Evolutionary conservation across 148 eudicot genomes (phyloP), one percentile per base, ranked within the genome.

Genomic region (Heliamphora exappendiculata): DNA sequence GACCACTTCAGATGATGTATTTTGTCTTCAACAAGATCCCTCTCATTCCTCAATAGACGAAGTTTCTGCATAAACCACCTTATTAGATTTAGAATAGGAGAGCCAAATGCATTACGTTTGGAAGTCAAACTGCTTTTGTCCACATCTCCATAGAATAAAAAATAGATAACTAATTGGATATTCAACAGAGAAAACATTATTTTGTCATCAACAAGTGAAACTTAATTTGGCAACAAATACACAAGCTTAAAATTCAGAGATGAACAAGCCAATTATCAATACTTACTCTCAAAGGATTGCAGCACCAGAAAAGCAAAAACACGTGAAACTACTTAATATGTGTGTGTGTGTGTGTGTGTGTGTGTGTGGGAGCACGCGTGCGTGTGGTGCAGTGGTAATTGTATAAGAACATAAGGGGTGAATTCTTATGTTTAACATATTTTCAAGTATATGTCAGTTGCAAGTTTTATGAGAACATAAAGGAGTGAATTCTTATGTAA

Each of bases 1-100:
- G 90, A 92, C 99, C 98, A 95, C 81, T 89, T 84, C 81, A 89
- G 75, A 80, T 85, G 99, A 78, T 95, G 97, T 54, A 91, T 85
- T 53, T 85, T 75, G 85, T 92, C 96, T 82, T 95, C 99, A 75
- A 92, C 85, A 51, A 78, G 82, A 79, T 92, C 94, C 37, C 96
- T 92, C 81, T 92, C 84, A 74, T 78, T 88, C 81, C 98, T 89
- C 84, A 95, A 80, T 53, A 75, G 81, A 74, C 87, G 90, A 78
- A 91, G 96, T 89, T 89, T 83, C 99, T 94, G 89, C 79, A 79
- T 6, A 34, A 77, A 67, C 59, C n/a, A 20, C 39, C 54, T 54
- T 24, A 33, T 34, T n/a, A 57, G 44, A 39, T 24, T 17, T 28
- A n/a, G 66, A 37, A 5, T 11, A 50, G 8, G 26, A 44, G 39